phyloP scores from a whole-genome alignment of 1,139 yeast genomes.

The Suhomyces anneliseae region DNA sequence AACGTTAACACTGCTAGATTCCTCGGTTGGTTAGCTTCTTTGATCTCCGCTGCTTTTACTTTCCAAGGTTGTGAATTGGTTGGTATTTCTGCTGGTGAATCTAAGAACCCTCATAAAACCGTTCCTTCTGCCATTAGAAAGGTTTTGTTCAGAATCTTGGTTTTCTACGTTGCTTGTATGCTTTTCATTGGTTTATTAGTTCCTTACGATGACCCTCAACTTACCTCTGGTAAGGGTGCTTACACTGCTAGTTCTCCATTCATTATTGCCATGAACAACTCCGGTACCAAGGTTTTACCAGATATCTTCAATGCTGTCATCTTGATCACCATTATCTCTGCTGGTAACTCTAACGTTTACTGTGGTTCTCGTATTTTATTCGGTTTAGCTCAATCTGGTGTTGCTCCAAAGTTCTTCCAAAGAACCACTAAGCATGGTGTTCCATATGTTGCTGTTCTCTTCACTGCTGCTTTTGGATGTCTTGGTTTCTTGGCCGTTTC shows the following conservation, averaged over 20 bases:
- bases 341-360: conserved; percentile 80
- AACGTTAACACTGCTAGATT: conserved; percentile 56
- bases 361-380: conserved; percentile 73
- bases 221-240: conserved; percentile 19
- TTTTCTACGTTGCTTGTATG: conserved; percentile 78
- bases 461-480: conserved; percentile 62
- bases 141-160: conserved; percentile 75
- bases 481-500: conserved; percentile 68
- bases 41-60: conserved; percentile 74
- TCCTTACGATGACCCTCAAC: conserved; percentile 67
- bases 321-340: conserved; percentile 66
- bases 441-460: conserved; percentile 59
- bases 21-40: conserved; percentile 63
- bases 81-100: conserved; percentile 89
- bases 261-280: conserved; percentile 58
- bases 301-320: conserved; percentile 77
- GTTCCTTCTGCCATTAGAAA: conserved; percentile 85
- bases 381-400: conserved; percentile 60
- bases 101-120: conserved; percentile 75
- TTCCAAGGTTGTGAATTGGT: conserved; percentile 80
- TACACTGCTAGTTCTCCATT: conserved; percentile 53
- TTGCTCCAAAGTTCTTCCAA: conserved; percentile 59
- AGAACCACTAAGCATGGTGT: conserved; percentile 63
- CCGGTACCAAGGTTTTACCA: conserved; percentile 69
- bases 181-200: conserved; percentile 82